Base-by-base conservation (phyloP, 805 yeast species). In the baker's yeast (Saccharomyces cerevisiae) region DNA sequence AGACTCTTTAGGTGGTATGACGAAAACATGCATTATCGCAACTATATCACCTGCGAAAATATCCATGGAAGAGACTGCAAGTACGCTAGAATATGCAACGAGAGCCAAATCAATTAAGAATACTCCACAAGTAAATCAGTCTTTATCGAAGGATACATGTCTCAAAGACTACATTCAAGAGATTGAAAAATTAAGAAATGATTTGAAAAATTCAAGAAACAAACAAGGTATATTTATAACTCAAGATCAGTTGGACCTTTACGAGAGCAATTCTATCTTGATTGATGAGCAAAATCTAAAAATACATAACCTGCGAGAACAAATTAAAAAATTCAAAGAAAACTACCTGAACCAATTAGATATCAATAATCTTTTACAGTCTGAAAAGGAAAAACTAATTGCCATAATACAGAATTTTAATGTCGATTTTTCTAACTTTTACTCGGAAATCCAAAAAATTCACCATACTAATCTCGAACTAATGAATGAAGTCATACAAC, bases 1-100 rank as follows among this genome's bases (percentile, higher is more conserved):
- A 62, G 95, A 87, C 62, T 86, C 92, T 0, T 74, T 89, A 6
- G 96, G 96, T 2, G 96, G 96, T 2, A 77, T 79, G 51, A 88
- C 96, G 0, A 84, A 85, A 61, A 89, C 96, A 0, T 82, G 90
- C 49, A 80, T 89, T 50, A 84, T 89, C 29, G 94, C 96, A 2
- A 89, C 95, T 0, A 76, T 89, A 2, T 85, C 92, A 6, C 92
- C 96, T 0, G 91, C 91, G 0, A 77, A 79, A 53, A 78, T 79
- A 27, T 85, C 87, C 36, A 69, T 81, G 47, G 89, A 85, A 43
- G 96, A 89, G 68, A 85, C 96, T 0, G 66, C 84, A 13, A 85
- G 91, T 57, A 89, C 96, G 0, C 74, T 89, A 52, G 91, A 87
- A 59, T 89, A 89, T 65, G 96, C 96, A 0, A 81, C 83, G 51